Evolutionary conservation across 768 basidiomycete species (phyloP), one percentile per base, ranked within the genome.

Genomic region (Amanita inopinata): DNA sequence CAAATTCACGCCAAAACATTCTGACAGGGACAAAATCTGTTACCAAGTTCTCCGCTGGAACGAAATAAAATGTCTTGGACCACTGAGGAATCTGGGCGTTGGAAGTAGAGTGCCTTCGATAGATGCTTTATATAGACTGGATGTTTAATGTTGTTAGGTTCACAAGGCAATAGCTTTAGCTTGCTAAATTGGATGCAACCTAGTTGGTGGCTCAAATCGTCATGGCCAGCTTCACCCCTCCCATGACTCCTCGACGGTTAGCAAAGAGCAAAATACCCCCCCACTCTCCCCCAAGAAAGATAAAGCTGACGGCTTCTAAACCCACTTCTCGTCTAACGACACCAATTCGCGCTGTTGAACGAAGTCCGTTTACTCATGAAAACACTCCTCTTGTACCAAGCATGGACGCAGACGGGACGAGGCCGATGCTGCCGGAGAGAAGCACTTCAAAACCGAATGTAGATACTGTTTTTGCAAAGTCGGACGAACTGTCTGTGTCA

Each of bases 401-500:
- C 2, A 86, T 86, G 83, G 83, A 86, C 45, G 62, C 83, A 22
- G 83, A 84, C 52, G 78, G 78, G 33, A 56, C 56, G 17, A 61
- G 60, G 0, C 69, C 70, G 17, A 53, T 62, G 2, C 49, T 52
- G 33, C 60, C 65, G 15, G 71, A 70, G 37, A 53, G 59, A 45
- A 58, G 57, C 37, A 50, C 56, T 15, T 59, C 62, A 39, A 67
- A 57, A 36, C 41, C 57, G 33, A 58, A 53, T 47, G 56, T 52
- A 54, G 80, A 68, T 58, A 63, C 51, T 9, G 49, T 78, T 23
- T 84, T 80, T 58, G 82, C 84, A 36, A 81, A 80, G 58, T 83
- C 83, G 24, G 74, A 82, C 49, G 80, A 88, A 60, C 60, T 86
- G 48, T 54, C 70, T 9, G 80, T 78, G 17, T 64, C 72, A 15